Evolutionary conservation across 345 rosid genomes (phyloP).

Genomic region (Sisymbrium altissimum): DNA sequence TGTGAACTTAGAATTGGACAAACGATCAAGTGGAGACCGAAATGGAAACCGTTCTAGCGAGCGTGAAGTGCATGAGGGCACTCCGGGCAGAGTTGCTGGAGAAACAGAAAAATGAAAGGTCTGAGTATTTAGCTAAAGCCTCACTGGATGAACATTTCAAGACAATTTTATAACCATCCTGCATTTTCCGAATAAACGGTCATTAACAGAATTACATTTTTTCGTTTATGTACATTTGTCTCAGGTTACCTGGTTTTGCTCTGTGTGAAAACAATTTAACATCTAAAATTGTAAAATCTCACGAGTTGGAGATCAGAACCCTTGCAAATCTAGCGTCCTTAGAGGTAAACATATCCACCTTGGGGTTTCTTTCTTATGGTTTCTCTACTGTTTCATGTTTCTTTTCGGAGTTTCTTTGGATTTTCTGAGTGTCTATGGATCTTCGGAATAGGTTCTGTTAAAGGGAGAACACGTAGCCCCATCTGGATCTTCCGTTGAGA

Average conservation of each 20-base stretch:
- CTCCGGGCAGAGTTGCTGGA: constrained; percentile 70
- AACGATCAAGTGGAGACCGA: constrained; percentile 64
- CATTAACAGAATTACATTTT: background rate
- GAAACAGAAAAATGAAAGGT: constrained; percentile 82
- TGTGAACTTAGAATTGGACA: constrained; percentile 53
- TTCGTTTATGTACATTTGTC: background rate
- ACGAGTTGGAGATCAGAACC: constrained; percentile 70
- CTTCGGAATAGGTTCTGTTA: constrained; percentile 51
- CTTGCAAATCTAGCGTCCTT: constrained; percentile 77
- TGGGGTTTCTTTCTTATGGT: background rate
- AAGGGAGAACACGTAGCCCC: constrained; percentile 70
- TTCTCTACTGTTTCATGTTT: background rate
- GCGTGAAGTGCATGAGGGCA: constrained; percentile 68
- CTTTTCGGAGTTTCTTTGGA: background rate
- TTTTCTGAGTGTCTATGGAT: background rate
- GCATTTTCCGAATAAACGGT: background rate
- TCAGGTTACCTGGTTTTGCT: constrained; percentile 83
- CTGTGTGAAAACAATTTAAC: constrained; percentile 67
- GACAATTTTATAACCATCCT: background rate
- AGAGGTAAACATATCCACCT: constrained; percentile 41
- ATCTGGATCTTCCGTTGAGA: constrained; percentile 68
- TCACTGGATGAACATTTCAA: background rate
- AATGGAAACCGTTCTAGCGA: constrained; percentile 72
- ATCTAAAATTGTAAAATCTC: constrained; percentile 48
- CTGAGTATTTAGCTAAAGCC: background rate